Base-by-base conservation (phyloP, 257 asterid genomes). In the Nicotiana tabacum region DNA sequence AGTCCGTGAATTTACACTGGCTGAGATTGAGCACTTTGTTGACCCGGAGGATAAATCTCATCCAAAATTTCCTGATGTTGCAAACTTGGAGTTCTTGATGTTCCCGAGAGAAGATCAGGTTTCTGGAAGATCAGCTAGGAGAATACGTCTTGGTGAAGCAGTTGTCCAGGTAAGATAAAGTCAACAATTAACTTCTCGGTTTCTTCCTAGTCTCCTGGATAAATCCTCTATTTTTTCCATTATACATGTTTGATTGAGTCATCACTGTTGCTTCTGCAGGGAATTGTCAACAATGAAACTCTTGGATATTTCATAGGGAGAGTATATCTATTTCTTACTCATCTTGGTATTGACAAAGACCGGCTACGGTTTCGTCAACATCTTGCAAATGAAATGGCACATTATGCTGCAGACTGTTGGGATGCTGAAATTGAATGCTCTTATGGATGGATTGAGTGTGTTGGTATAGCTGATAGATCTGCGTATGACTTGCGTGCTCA, bases 91-190 rank as follows among this genome's bases (percentile, higher is more conserved):
- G 77, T 89, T 90, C 79, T 67, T 91, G 0, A 89, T 92, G 97
- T 89, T 91, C 89, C 97, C 97, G 2, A 92, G 94, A 48, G 92
- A 91, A 65, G 97, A 92, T 70, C 95, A 92, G 87, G 90, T 92
- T 21, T 84, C 94, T 62, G 97, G 93, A 77, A 85, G 60, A 76
- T 78, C 83, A 80, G 95, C 95, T 11, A 90, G 86, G 83, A 91
- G 76, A 83, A 81, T 90, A 67, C 84, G 11, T 30, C 76, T 91
- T 84, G 94, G 94, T 18, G 87, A 90, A 85, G 94, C 97, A 35
- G 95, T 91, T 65, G 80, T 90, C 43, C 83, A 89, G 90, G 97
- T 91, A 82, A 17, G 83, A 35, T 21, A 76, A 24, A 27, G 27
- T 48, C 46, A 27, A 51, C 27, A 2, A 48, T 76, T 76, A 76